Evolutionary conservation across 352 stramenopile genomes (phyloP).

Genomic region (Pythium grandisporangium): DNA sequence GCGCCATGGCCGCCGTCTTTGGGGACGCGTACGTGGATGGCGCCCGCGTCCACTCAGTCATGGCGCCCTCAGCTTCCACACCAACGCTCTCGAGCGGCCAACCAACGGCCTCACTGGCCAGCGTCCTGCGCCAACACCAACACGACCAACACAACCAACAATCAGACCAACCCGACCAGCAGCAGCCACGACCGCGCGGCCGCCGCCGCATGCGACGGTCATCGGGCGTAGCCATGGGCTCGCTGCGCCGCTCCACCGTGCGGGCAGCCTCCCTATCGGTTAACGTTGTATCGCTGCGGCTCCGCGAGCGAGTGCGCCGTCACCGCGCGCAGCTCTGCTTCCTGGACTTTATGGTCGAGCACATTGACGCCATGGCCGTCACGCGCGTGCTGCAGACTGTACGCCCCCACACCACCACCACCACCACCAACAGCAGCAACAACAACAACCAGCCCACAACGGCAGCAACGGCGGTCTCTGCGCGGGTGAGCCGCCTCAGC

Average conservation of each 20-base stretch:
- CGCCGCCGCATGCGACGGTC: background rate
- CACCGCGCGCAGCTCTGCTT: slow-evolving; percentile 46
- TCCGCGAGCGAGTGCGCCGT: slow-evolving; percentile 32
- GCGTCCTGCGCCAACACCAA: no score
- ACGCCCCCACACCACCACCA: slow-evolving; percentile 22
- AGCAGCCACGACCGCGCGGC: background rate
- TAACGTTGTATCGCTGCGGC: slow-evolving; percentile 45
- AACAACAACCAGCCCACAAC: no score
- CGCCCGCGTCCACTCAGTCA: slow-evolving; percentile 29
- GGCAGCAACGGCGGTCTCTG: slow-evolving; percentile 7
- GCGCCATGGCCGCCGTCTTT: slow-evolving; percentile 55
- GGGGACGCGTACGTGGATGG: slow-evolving; percentile 54
- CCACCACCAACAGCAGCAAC: slow-evolving; percentile 8
- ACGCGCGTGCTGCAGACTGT: slow-evolving; percentile 57
- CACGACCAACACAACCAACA: background rate
- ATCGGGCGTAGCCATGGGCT: no score
- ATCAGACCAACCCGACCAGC: background rate
- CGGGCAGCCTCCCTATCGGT: slow-evolving; percentile 21
- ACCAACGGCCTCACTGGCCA: no score
- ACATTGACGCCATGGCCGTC: slow-evolving; percentile 37
- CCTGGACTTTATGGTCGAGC: slow-evolving; percentile 48
- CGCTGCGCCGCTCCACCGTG: slow-evolving; percentile 4
- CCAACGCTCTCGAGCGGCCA: no score
- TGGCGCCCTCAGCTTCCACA: no score
- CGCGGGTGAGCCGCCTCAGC: no score